A percentile compares a stretch with the other conserved stretches of the same genome.
Evolutionary conservation across 768 basidiomycete genomes (phyloP).

Genomic region (Leccinellum albellum): DNA sequence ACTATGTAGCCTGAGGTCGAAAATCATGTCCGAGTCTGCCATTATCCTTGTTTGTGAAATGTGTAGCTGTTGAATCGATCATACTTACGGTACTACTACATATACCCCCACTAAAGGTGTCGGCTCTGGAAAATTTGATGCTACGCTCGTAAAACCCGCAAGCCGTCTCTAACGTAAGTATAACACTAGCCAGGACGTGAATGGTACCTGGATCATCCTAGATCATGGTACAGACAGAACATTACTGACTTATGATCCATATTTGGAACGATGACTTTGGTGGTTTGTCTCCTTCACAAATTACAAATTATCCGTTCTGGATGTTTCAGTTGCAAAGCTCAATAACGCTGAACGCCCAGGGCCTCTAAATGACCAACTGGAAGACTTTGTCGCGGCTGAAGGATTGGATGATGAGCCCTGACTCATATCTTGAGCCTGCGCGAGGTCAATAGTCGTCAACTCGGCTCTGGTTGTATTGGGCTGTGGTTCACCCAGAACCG

Average conservation of each 20-base stretch:
- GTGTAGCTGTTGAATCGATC: too few species aligned
- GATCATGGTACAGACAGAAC: neutral
- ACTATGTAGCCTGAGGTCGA: too few species aligned
- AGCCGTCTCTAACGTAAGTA: neutral
- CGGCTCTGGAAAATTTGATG: too few species aligned
- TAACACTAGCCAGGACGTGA: neutral
- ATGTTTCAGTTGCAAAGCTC: neutral
- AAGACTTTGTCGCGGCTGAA: neutral
- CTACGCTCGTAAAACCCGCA: neutral
- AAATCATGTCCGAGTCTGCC: too few species aligned
- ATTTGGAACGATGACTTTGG: neutral
- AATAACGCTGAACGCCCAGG: neutral
- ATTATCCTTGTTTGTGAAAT: too few species aligned
- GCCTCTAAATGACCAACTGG: neutral
- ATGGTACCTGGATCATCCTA: neutral
- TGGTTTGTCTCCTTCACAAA: neutral
- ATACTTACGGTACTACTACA: too few species aligned
- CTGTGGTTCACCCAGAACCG: neutral
- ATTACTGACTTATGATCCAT: neutral
- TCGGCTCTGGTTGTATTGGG: neutral
- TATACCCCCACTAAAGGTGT: too few species aligned
- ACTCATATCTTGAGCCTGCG: neutral
- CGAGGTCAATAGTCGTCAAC: neutral
- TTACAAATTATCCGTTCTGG: neutral
- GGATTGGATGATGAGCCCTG: neutral